phyloP scores from a whole-genome alignment of 345 rosid species.

The Diplotaxis tenuifolia region DNA sequence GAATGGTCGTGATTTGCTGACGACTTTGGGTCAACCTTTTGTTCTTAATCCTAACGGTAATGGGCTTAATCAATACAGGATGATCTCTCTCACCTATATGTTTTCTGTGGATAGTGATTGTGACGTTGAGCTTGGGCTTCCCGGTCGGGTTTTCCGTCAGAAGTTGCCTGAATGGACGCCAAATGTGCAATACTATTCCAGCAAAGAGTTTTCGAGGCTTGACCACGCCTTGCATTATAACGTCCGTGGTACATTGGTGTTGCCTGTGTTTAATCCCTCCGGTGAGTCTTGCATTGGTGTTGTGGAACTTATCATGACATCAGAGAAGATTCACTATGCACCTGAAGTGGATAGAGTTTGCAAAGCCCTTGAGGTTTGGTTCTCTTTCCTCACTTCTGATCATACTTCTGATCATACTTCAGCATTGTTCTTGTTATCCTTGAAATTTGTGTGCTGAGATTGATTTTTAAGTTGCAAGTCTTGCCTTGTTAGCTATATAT shows the following conservation, averaged over 20 bases:
- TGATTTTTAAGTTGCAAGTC: not conserved
- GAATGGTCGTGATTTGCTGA: constrained; percentile 56
- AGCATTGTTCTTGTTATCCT: not conserved
- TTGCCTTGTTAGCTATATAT: not conserved
- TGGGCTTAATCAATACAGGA: constrained; percentile 85
- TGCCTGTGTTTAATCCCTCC: constrained; percentile 82
- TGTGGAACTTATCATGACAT: constrained; percentile 84
- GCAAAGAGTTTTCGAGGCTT: constrained; percentile 74
- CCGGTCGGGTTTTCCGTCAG: constrained; percentile 85
- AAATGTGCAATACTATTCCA: constrained; percentile 82
- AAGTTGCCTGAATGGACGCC: constrained; percentile 96
- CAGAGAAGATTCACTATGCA: constrained; percentile 79
- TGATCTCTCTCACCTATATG: constrained; percentile 74
- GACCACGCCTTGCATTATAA: constrained; percentile 70
- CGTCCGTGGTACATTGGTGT: constrained; percentile 81
- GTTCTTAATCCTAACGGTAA: constrained; percentile 67
- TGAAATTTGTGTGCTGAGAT: not conserved
- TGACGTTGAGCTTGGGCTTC: constrained; percentile 79
- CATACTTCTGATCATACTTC: not conserved
- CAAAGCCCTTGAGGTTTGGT: constrained; percentile 93
- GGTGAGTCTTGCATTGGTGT: constrained; percentile 84
- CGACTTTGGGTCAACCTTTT: constrained; percentile 93
- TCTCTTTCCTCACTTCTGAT: constrained; percentile 26
- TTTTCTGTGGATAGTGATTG: constrained; percentile 80
- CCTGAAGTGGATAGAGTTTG: constrained; percentile 95